Evolutionary conservation across 495 filamentous ascomycete genomes (phyloP), one percentile per base, ranked within the genome.

Genomic region (Penicillium robsamsonii): DNA sequence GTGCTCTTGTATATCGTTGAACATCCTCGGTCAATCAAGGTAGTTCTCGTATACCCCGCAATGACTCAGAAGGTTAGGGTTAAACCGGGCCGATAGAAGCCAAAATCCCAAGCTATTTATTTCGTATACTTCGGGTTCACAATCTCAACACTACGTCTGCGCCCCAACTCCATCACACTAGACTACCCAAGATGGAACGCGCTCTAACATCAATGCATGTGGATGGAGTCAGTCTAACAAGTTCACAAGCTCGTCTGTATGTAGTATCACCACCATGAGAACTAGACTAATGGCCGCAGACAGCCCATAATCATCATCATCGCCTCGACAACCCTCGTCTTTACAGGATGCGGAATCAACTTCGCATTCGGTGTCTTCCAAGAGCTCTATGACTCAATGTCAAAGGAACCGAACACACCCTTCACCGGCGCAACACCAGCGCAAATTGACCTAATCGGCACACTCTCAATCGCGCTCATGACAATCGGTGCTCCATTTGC

Each of bases 301-400:
- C 63, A 68, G 25, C 50, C 67, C 3, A 46, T 47, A n/a, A 45
- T 70, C 25, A 65, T 69, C 6, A 47, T 73, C 0, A 27, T 62
- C n/a, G 59, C 70, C 13, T 72, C 73, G 22, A 70, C 66, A 13
- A 55, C 61, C 9, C 57, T 75, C 5, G 62, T 68, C 6, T 75
- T 79, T 45, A 75, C 72, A 27, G 65, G 64, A 50, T 78, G 74
- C 37, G 76, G 73, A 13, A 64, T 77, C 17, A 71, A 72, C 50
- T 79, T 79, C 51, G 62, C 73, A 10, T 79, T 76, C 40, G 76
- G 76, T 20, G 66, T 79, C 27, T 79, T 74, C 46, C 73, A 79
- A 66, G 72, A 70, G 8, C 68, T 79, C 0, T 79, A 77, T 53
- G 73, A 79, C 40, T 61, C 67, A 11, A 64, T 79, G 63, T 56